Conservation (phyloP, 106 monocot species). For the Dendrobium nobile region DNA sequence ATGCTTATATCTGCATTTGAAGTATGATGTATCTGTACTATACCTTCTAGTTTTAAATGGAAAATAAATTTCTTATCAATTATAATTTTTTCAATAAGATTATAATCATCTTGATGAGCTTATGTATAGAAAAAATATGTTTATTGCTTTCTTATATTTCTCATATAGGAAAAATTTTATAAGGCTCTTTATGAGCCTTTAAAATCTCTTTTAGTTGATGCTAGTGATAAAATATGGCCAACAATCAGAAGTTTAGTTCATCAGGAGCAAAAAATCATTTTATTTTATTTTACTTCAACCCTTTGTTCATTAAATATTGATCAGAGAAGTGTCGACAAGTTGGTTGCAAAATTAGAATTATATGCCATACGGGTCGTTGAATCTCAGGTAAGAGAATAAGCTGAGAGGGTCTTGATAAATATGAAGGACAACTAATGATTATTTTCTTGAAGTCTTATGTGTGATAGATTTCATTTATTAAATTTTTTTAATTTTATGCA, state of each 20-base stretch:
- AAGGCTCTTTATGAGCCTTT: conserved; percentile 73
- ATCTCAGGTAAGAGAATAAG: conserved; percentile 77
- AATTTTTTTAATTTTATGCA: not conserved
- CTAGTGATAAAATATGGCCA: conserved; percentile 75
- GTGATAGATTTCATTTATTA: not conserved
- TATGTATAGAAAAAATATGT: too few species aligned
- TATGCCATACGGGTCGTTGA: conserved; percentile 81
- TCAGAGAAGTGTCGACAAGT: conserved; percentile 45
- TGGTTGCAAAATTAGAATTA: conserved; percentile 49
- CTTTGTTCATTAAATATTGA: conserved; percentile 70
- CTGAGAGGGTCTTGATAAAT: conserved; percentile 75
- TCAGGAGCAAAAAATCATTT: conserved; percentile 28
- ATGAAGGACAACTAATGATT: conserved; percentile 87
- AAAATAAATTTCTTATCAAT: too few species aligned
- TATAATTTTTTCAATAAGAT: too few species aligned
- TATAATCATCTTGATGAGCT: too few species aligned
- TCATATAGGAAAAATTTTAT: conserved; percentile 52
- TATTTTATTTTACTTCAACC: too few species aligned
- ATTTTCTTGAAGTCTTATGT: not conserved
- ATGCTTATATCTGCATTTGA: conserved; percentile 20
- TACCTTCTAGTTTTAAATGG: too few species aligned
- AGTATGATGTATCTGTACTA: too few species aligned
- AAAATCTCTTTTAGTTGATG: conserved; percentile 80
- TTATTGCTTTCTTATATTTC: too few species aligned
- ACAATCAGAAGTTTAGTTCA: conserved; percentile 72